phyloP scores from a whole-genome alignment of 2,329 filamentous ascomycete genomes.

The Ascochyta fabae region DNA sequence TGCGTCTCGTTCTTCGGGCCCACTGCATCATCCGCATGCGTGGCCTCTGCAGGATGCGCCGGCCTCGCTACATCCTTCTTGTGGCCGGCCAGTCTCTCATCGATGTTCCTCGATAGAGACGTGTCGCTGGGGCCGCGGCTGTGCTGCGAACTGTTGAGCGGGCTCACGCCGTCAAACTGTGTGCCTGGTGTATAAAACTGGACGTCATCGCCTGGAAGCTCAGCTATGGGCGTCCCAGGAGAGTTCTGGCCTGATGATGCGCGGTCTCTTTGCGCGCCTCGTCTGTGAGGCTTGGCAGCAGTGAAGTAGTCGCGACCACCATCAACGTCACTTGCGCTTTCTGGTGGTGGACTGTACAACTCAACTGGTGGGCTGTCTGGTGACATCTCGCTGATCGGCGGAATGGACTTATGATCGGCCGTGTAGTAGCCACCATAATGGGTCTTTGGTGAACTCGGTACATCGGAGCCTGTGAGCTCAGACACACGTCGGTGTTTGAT shows the following conservation, averaged over 20 bases:
- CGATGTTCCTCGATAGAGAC: conserved; percentile 37
- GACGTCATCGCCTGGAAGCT: conserved; percentile 42
- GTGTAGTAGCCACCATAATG: conserved; percentile 36
- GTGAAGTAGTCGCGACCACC: conserved; percentile 37
- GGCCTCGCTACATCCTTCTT: conserved; percentile 3
- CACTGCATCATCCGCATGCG: background rate
- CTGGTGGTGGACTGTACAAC: conserved; percentile 41
- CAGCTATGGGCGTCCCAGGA: conserved; percentile 35
- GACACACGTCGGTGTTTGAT: conserved; percentile 42
- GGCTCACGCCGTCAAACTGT: conserved; percentile 24
- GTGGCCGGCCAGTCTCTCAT: conserved; percentile 29
- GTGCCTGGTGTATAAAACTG: conserved; percentile 22
- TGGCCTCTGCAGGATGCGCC: background rate
- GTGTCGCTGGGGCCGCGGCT: conserved; percentile 37
- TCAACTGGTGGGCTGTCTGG: conserved; percentile 43
- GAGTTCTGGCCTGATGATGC: conserved; percentile 38
- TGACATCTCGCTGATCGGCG: conserved; percentile 43
- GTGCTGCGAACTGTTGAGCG: conserved; percentile 20
- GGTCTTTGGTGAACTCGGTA: conserved; percentile 33
- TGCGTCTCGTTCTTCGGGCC: background rate
- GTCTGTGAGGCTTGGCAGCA: conserved; percentile 23
- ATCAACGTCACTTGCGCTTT: conserved; percentile 19
- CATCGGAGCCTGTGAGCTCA: conserved; percentile 44
- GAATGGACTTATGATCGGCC: conserved; percentile 34
- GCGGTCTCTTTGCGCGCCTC: conserved; percentile 31